Base-by-base conservation (phyloP, 2,329 filamentous ascomycete genomes). In the Rutstroemia sp. region DNA sequence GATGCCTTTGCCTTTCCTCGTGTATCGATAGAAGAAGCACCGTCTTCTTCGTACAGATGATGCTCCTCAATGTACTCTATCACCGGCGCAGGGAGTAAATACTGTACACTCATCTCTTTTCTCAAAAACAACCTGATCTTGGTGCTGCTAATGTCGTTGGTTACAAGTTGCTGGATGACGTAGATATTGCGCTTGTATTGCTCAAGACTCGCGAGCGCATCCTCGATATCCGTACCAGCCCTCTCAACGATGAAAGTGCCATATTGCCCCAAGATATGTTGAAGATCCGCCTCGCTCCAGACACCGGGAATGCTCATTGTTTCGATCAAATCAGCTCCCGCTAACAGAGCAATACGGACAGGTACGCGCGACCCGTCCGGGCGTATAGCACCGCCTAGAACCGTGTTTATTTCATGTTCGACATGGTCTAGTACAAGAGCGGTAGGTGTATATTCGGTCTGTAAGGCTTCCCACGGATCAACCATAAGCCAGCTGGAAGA, bases 341-440 rank as follows among this genome's bases (percentile, higher is more conserved):
- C 91, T 34, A 96, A 79, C 38, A 96, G 79, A 48, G 89, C 84
- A 63, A 96, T 89, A 57, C 84, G 84, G 12, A 73, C 73, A 44
- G 76, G 80, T 70, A 83, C 86, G 67, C 79, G 82, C 53, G 76
- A 76, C 58, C 89, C 89, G 62, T 86, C 80, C 19, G 79, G 77
- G 48, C 79, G 81, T 65, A 88, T 79, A 30, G 94, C 82, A 6
- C 92, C 92, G 40, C 87, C 85, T 30, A 85, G 76, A 46, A 89
- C 81, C 23, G 82, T 80, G 69, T 96, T 96, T 69, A 96, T 89
- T 70, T 96, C 90, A 68, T 92, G 75, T 63, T 95, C 85, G 65
- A 96, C 94, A 72, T 96, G 92, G 68, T 95, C 90, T 49, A 96
- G 77, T 42, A 96, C 92, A 64, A 87, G 82, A 40, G 92, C 92